Conservation (phyloP, 2,329 filamentous ascomycete species). For the Thelonectria olida region DNA sequence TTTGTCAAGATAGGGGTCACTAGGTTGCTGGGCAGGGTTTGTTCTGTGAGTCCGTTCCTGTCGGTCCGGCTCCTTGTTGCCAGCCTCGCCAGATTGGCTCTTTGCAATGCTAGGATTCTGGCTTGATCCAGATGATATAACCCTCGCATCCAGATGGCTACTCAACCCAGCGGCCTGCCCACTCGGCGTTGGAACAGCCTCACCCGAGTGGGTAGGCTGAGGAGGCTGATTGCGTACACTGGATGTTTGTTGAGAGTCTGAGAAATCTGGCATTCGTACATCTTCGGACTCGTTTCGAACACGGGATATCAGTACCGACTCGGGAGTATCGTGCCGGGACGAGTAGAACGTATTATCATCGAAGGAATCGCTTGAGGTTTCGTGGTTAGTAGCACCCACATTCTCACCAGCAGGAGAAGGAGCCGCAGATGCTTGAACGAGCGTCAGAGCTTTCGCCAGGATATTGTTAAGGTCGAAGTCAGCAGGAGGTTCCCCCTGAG, state of each 20-base stretch:
- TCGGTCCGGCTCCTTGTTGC: conserved; percentile 41
- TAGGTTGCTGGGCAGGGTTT: conserved; percentile 25
- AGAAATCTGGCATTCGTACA: conserved; percentile 26
- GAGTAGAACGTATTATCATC: conserved; percentile 97
- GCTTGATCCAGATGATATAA: conserved; percentile 20
- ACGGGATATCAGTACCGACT: conserved; percentile 58
- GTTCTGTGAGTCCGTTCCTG: conserved; percentile 22
- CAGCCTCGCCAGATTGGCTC: conserved; percentile 54
- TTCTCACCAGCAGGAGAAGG: conserved; percentile 65
- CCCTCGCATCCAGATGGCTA: conserved; percentile 34
- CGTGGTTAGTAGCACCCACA: conserved; percentile 62
- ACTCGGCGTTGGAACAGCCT: conserved; percentile 17
- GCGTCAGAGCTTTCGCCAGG: conserved; percentile 73
- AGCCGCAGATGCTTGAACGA: conserved; percentile 75
- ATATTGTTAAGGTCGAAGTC: conserved; percentile 80
- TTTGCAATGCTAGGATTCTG: conserved; percentile 50
- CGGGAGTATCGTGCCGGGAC: conserved; percentile 85
- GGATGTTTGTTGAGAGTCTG: conserved; percentile 23
- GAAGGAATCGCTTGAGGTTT: conserved; percentile 79
- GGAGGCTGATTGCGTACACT: conserved; percentile 21
- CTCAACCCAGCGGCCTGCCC: conserved; percentile 45
- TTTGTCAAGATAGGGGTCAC: conserved; percentile 40
- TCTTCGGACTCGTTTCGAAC: conserved; percentile 57
- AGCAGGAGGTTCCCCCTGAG: conserved; percentile 63
- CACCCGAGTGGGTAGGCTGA: conserved; percentile 11